Evolutionary conservation across 2,329 filamentous ascomycete genomes (phyloP).

Genomic region (Pleomassaria siparia): DNA sequence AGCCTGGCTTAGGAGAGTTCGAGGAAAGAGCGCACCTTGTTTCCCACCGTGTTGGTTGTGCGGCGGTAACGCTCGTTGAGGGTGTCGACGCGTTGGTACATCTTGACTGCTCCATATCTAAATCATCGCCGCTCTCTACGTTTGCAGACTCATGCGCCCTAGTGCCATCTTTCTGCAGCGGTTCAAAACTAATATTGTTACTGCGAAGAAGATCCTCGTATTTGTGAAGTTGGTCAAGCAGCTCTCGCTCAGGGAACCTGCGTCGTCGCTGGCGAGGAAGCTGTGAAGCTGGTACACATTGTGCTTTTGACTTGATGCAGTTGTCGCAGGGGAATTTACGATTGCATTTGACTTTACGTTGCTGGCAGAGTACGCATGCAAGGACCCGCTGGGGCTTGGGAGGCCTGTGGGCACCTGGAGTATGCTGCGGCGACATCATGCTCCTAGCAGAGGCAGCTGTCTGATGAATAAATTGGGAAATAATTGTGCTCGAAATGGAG

Average conservation of each 20-base stretch:
- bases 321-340: conserved; percentile 39
- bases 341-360: conserved; percentile 44
- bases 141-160: conserved; percentile 17
- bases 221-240: conserved; percentile 67
- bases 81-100: conserved; percentile 6
- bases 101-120: conserved; percentile 6
- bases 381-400: conserved; percentile 45
- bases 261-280: conserved; percentile 59
- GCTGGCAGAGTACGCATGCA: conserved; percentile 72
- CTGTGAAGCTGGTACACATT: conserved; percentile 45
- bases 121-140: conserved; percentile 2
- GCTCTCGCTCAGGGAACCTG: conserved; percentile 68
- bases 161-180: conserved; percentile 52
- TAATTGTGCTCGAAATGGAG: no score
- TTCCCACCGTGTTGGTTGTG: conserved; percentile 25
- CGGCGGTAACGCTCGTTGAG: conserved; percentile 15
- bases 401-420: conserved; percentile 5
- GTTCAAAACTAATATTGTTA: conserved; percentile 69
- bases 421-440: conserved; percentile 9
- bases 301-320: conserved; percentile 28
- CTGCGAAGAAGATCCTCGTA: conserved; percentile 69
- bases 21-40: conserved; percentile 1
- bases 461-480: no score
- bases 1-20: conserved; percentile 16
- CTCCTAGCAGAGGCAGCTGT: no score